These are phyloP conservation scores for Scolecobasidium constrictum DNA, from an alignment of 2,329 filamentous ascomycete species.

Conservation along the genomic window DNA sequence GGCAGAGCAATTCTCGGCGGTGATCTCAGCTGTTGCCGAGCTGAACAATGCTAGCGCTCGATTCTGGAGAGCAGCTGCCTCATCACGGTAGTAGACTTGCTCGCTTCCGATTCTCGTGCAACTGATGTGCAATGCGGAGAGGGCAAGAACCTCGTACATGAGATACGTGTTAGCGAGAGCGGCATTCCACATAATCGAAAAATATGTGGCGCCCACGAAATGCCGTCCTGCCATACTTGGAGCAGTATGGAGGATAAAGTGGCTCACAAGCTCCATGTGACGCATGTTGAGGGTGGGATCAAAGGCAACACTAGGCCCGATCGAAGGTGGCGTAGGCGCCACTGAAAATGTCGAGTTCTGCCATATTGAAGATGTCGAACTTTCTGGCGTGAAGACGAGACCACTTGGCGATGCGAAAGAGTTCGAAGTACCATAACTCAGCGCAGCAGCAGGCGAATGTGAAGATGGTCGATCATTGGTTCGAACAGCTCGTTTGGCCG, in stretches of 20 bases:
- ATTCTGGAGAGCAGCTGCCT: conserved; percentile 5
- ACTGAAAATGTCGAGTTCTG: too few species aligned
- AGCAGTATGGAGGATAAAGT: conserved; percentile 14
- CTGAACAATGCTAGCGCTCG: not conserved
- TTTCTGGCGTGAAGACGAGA: too few species aligned
- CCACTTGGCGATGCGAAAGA: too few species aligned
- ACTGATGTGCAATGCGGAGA: conserved; percentile 16
- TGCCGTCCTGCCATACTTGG: conserved; percentile 1
- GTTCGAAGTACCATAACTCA: too few species aligned
- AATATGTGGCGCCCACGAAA: not conserved
- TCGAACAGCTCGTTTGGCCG: not conserved
- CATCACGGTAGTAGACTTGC: conserved; percentile 12
- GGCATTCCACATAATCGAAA: conserved; percentile 8
- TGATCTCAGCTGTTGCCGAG: not conserved
- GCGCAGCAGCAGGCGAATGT: conserved; percentile 1
- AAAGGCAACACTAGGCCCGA: conserved; percentile 7
- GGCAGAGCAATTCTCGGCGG: not conserved
- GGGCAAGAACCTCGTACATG: conserved; percentile 14
- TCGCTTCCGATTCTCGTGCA: conserved; percentile 10
- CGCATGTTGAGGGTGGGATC: conserved; percentile 12
- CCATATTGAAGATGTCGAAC: too few species aligned
- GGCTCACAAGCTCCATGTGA: conserved; percentile 15
- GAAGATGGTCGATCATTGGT: not conserved
- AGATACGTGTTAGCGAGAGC: conserved; percentile 14
- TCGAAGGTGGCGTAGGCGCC: conserved; percentile 13